Evolutionary conservation across 768 basidiomycete species (phyloP).

Genomic region (Hericium coralloides): DNA sequence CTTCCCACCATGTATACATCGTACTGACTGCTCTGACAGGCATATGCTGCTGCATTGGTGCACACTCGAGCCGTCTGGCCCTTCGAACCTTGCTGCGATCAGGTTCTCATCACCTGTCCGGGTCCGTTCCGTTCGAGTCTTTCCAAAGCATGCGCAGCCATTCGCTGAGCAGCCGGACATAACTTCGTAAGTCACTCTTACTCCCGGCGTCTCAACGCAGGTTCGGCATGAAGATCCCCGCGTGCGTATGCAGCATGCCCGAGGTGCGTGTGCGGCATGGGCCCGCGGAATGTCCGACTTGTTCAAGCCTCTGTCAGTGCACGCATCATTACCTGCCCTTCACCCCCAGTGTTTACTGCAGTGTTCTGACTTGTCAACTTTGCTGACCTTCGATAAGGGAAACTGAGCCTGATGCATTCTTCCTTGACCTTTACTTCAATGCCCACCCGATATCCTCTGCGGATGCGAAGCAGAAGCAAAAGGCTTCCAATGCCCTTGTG

Average conservation of each 20-base stretch:
- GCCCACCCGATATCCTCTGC: constrained; percentile 43
- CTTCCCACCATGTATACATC: no score
- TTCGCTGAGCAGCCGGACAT: constrained; percentile 53
- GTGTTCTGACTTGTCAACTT: neutral
- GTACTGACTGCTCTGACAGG: constrained; percentile 15
- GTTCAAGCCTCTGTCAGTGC: neutral
- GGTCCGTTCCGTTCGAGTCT: constrained; percentile 59
- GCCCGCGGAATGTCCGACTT: neutral
- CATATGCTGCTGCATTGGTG: constrained; percentile 57
- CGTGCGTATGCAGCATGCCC: neutral
- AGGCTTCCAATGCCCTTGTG: constrained; percentile 61
- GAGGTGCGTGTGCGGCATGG: neutral
- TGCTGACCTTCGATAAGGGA: constrained; percentile 30
- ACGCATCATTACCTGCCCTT: neutral
- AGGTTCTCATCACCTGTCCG: constrained; percentile 63
- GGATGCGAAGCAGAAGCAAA: constrained; percentile 47
- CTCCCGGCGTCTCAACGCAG: neutral
- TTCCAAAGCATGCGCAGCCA: constrained; percentile 55
- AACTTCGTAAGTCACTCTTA: constrained; percentile 41
- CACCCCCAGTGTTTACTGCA: neutral
- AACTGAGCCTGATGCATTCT: constrained; percentile 69
- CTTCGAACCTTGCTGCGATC: constrained; percentile 54
- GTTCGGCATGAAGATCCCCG: no score
- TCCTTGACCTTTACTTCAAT: constrained; percentile 69
- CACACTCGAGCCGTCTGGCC: constrained; percentile 47